Evolutionary conservation across 495 filamentous ascomycete genomes (phyloP), one percentile per base, ranked within the genome.

Genomic region (Echria macrotheca): DNA sequence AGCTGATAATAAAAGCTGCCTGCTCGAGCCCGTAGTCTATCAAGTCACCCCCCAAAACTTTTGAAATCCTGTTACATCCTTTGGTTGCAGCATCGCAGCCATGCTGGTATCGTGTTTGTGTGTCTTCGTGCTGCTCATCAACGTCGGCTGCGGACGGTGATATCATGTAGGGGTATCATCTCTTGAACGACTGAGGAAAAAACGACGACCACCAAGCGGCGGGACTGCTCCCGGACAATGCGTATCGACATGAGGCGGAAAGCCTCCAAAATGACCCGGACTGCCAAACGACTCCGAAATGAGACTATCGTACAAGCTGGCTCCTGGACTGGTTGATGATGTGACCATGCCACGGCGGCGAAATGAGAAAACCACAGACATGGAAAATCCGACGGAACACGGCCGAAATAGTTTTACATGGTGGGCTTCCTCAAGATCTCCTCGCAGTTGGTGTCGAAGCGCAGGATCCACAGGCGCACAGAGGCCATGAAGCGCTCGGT

Each of bases 401-500:
- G 35, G 23, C 23, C 15, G 33, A 15, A n/a, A 47, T 56, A 21
- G 32, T 26, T 65, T 65, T 72, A 76, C 58, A 69, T 54, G 55
- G 65, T 70, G 38, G 80, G 77, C 55, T 73, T 74, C 59, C 79
- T 79, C 44, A 97, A 72, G 47, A 96, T 93, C 7, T 88, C 85
- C 59, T 96, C 91, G 72, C 89, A 96, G 75, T 96, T 96, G 63
- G 87, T 87, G 61, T 96, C 91, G 63, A 96, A 98, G 17, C 93
- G 84, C 71, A 95, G 82, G 61, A 86, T 89, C 91, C 93, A 98
- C 9, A 91, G 76, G n/a, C 85, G 82, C 63, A 96, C 84, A 44
- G 83, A 83, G 54, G 85, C 81, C 93, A 97, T 96, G 69, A 97
- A 76, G 69, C 84, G 85, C 75, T 97, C 88, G n/a, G 93, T 96